Evolutionary conservation across 495 filamentous ascomycete genomes (phyloP).

Genomic region (Trichoderma virens): DNA sequence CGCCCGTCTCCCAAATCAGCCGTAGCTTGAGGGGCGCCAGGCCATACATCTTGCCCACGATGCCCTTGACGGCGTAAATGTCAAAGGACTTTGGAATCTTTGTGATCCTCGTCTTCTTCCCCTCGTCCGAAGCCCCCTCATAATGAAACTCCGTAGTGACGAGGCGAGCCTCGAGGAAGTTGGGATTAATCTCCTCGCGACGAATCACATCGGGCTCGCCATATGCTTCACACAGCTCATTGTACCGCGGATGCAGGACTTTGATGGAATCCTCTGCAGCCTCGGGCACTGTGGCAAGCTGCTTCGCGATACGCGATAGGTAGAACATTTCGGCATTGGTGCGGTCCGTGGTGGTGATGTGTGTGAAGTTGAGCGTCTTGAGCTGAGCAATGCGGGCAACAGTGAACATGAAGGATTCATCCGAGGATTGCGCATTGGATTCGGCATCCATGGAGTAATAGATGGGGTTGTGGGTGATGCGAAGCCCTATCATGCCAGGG

Average conservation of each 20-base stretch:
- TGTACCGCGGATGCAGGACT: conserved; percentile 58
- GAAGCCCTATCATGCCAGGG: conserved; percentile 62
- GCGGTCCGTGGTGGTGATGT: conserved; percentile 63
- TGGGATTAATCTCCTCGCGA: conserved; percentile 46
- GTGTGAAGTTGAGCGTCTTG: conserved; percentile 68
- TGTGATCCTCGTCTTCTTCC: conserved; percentile 22
- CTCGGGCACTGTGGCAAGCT: conserved; percentile 54
- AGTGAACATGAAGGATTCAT: conserved; percentile 81
- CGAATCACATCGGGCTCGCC: conserved; percentile 55
- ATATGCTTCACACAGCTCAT: conserved; percentile 63
- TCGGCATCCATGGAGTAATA: conserved; percentile 50
- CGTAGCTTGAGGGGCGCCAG: conserved; percentile 53
- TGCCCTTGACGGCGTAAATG: conserved; percentile 71
- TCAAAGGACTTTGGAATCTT: conserved; percentile 69
- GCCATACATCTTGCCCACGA: conserved; percentile 64
- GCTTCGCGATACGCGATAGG: conserved; percentile 67
- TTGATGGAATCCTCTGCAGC: conserved; percentile 46
- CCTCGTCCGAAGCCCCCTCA: conserved; percentile 15
- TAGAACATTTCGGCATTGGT: conserved; percentile 90
- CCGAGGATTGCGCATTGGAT: conserved; percentile 44
- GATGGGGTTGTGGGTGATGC: conserved; percentile 78
- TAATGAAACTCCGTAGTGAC: conserved; percentile 53
- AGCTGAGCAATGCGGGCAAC: conserved; percentile 65
- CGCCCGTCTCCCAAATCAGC: conserved; percentile 74
- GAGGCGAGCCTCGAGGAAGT: conserved; percentile 66